Percentiles rank a stretch among this genome's conserved stretches.
Evolutionary conservation across 805 yeast species (phyloP).

Genomic region (Saccharomycopsis microspora): DNA sequence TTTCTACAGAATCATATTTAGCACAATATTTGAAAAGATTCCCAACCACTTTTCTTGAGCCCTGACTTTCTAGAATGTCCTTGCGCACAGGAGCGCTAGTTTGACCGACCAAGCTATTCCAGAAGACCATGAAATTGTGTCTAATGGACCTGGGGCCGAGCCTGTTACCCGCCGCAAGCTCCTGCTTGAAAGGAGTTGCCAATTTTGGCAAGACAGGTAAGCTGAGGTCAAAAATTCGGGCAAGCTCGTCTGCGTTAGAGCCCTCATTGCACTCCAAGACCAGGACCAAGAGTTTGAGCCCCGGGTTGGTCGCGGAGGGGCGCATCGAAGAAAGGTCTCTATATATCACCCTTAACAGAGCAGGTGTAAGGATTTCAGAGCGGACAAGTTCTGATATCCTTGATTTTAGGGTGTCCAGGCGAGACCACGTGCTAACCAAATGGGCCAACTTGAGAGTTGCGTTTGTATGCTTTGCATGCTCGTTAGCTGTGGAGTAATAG

Average conservation of each 20-base stretch:
- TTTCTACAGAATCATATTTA: constrained; percentile 38
- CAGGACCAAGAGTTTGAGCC: constrained; percentile 42
- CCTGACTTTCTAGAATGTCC: constrained; percentile 37
- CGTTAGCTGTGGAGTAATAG: constrained; percentile 34
- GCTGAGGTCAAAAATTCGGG: constrained; percentile 58
- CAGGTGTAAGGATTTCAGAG: constrained; percentile 37
- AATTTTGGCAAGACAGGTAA: constrained; percentile 51
- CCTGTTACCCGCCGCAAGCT: constrained; percentile 24
- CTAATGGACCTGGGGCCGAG: constrained; percentile 40
- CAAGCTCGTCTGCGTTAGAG: constrained; percentile 40
- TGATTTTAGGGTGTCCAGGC: constrained; percentile 4
- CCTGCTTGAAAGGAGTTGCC: constrained; percentile 40
- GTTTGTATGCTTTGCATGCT: constrained; percentile 38
- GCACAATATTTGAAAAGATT: constrained; percentile 57
- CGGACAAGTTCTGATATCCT: constrained; percentile 26
- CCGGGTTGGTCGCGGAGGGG: constrained; percentile 50
- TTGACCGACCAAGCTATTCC: constrained; percentile 38
- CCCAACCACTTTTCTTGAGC: constrained; percentile 45
- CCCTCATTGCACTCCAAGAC: constrained; percentile 40
- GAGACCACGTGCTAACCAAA: background rate
- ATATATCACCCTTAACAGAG: constrained; percentile 48
- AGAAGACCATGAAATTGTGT: constrained; percentile 45
- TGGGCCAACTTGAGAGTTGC: constrained; percentile 32
- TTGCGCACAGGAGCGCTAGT: constrained; percentile 49
- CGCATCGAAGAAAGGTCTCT: constrained; percentile 51